These are phyloP conservation scores for Piper longum DNA, from an alignment of 164 flowering plant genomes.

Conservation along the genomic window DNA sequence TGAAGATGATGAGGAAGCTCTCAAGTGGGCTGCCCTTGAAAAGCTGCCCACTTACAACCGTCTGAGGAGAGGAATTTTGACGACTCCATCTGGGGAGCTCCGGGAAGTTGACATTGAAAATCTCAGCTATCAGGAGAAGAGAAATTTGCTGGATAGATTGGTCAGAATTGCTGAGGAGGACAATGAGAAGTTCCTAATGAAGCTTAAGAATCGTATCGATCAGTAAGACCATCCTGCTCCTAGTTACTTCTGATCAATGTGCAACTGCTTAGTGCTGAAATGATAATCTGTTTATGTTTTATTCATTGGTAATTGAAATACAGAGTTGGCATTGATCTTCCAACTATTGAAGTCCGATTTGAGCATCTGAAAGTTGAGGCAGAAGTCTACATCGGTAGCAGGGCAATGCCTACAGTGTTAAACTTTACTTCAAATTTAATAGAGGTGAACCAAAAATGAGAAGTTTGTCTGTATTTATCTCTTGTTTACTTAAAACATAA, in stretches of 20 bases:
- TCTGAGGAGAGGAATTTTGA: conserved; percentile 25
- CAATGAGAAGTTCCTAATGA: conserved; percentile 51
- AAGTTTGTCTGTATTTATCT: neutral
- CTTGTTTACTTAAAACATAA: neutral
- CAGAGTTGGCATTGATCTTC: conserved; percentile 38
- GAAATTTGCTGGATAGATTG: conserved; percentile 36
- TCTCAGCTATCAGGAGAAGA: conserved; percentile 30
- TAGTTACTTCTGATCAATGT: neutral
- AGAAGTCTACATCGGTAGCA: conserved; percentile 40
- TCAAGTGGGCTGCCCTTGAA: conserved; percentile 45
- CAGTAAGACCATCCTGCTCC: neutral
- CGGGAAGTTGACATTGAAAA: conserved; percentile 22
- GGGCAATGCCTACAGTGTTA: conserved; percentile 48
- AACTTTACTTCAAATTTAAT: conserved; percentile 32
- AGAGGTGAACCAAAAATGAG: conserved; percentile 27
- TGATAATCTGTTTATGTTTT: no score
- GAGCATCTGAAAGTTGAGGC: conserved; percentile 38
- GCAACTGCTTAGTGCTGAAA: neutral
- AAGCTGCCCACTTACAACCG: conserved; percentile 36
- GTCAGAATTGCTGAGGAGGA: conserved; percentile 47
- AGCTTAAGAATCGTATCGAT: conserved; percentile 40
- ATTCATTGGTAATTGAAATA: neutral
- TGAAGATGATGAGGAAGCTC: conserved; percentile 37
- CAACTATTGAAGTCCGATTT: conserved; percentile 29
- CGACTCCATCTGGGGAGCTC: conserved; percentile 10